A percentile compares a stretch with the other conserved stretches of the same genome.
Evolutionary conservation across 2,329 filamentous ascomycete genomes (phyloP).

Genomic region (Aspergillus ruber): DNA sequence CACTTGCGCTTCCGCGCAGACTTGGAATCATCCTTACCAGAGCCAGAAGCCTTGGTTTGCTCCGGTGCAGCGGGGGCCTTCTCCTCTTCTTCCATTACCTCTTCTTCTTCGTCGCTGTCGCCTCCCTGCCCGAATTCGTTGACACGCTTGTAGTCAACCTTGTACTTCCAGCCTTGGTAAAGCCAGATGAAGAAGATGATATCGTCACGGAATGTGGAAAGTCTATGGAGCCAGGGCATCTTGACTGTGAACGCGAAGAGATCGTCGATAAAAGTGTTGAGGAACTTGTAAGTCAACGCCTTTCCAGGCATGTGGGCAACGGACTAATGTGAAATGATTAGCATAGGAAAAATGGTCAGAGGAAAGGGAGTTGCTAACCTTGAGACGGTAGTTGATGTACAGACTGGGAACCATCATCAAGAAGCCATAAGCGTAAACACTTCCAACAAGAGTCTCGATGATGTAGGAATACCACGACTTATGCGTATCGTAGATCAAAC

Average conservation of each 20-base stretch:
- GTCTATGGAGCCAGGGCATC: constrained; percentile 89
- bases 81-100: constrained; percentile 49
- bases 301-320: constrained; percentile 95
- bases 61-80: constrained; percentile 13
- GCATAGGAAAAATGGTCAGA: background rate
- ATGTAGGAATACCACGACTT: constrained; percentile 98
- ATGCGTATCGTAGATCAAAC: constrained; percentile 84
- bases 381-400: constrained; percentile 98
- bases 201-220: constrained; percentile 89
- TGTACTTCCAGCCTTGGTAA: constrained; percentile 91
- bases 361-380: constrained; percentile 44
- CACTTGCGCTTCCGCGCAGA: constrained; percentile 32
- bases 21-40: constrained; percentile 21
- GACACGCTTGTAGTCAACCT: constrained; percentile 80
- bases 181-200: constrained; percentile 97
- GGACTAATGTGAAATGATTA: constrained; percentile 34
- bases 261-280: constrained; percentile 99
- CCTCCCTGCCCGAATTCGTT: constrained; percentile 98
- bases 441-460: constrained; percentile 89
- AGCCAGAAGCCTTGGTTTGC: constrained; percentile 25
- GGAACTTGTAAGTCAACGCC: constrained; percentile 96
- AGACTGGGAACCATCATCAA: constrained; percentile 97
- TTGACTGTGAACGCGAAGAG: constrained; percentile 99
- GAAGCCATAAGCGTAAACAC: constrained; percentile 96
- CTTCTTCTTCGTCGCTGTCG: constrained; percentile 68